Evolutionary conservation across 78 protist species (phyloP), one percentile per base, ranked within the genome.

Genomic region (Dictyostelium capitatum): DNA sequence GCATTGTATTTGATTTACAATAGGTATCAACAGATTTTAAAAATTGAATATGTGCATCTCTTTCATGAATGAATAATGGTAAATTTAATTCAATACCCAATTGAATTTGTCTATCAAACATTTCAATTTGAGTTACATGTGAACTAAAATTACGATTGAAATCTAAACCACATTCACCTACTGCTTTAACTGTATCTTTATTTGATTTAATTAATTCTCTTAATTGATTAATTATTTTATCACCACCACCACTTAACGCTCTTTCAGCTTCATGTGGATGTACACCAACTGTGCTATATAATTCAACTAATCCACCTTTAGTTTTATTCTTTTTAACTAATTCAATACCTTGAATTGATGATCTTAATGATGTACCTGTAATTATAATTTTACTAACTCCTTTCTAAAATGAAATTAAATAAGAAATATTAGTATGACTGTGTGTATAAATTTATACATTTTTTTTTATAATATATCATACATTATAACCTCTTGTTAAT

Each of bases 91-190:
- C 89, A 30, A 82, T 43, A 8, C 89, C 96, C 77, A 93, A 41
- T 48, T 81, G 77, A 8, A 93, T 62, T 48, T 93, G 96, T 53
- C 37, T 65, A 73, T 67, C 82, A 50, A 93, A 93, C 84, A 83
- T 83, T 11, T 83, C 83, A 5, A 59, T 73, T 73, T 93, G 96
- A 20, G 79, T 54, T 30, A 79, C 73, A 32, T 28, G 87, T 6
- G 80, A 53, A 8, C 82, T 62, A 25, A 93, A 93, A 51, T 85
- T 87, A 32, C 96, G 54, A 43, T 93, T 85, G 12, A 85, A 93
- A 56, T 93, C 96, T 1, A 93, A 47, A 14, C 96, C 96, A 79
- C 96, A 93, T 28, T 93, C 96, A 43, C 96, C 96, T 10, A 93
- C 72, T n/a, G 96, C 83, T 25, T 28, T 72, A 11, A 93, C 92